Evolutionary conservation across 371 early-diverging fungal genomes (phyloP), one percentile per base, ranked within the genome.

Genomic region (Mortierella sp.): DNA sequence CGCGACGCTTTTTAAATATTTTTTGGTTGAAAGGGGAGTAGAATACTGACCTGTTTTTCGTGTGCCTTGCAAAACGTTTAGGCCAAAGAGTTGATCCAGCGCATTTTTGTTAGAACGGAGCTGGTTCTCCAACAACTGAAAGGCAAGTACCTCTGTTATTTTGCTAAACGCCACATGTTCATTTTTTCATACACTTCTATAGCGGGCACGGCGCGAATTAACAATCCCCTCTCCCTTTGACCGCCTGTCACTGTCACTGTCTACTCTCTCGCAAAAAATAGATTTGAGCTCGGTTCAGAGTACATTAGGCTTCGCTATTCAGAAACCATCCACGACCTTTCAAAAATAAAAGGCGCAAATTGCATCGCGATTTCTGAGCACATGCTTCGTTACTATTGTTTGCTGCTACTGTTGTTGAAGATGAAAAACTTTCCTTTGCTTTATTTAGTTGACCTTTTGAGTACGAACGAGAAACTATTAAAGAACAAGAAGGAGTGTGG

Each of bases 21-120:
- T 12, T 11, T n/a, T 56, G 27, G 27, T 46, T 14, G 14, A 6
- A 60, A 29, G 1, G 60, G 5, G 6, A 4, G 60, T 3, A 32
- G 60, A n/a, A n/a, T n/a, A 5, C 63, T 35, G 29, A 27, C 21
- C 4, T 29, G 0, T 60, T 14, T 44, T 7, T 12, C 65, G 16
- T n/a, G 7, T 8, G 0, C 18, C 24, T 7, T 63, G 10, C n/a
- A 24, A 18, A 44, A 18, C 21, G 21, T 48, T 48, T 74, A 83
- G 78, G 56, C 86, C 54, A 86, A 86, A 51, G 86, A 86, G 68
- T 60, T 77, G 14, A 82, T 86, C 46, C 86, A 86, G 24, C 74
- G 86, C 38, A 65, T 86, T 2, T 75, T 76, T 58, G 82, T 79
- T 70, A 74, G 86, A 2, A 48, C 82, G 16, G 79, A 79, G 55